Evolutionary conservation across 495 filamentous ascomycete species (phyloP).

Genomic region (Chlorociboria aeruginascens): DNA sequence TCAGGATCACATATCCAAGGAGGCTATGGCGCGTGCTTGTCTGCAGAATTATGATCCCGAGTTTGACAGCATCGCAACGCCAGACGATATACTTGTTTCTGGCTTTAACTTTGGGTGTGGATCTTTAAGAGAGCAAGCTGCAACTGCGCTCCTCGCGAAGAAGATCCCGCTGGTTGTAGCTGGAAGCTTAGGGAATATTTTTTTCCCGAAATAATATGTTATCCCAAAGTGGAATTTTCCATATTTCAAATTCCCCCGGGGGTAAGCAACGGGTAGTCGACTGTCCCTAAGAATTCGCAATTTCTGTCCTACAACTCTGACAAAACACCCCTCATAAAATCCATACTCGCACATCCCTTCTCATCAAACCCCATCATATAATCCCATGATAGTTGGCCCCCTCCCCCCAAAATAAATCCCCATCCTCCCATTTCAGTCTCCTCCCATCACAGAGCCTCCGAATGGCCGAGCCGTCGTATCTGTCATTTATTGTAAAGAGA

Average conservation of each 20-base stretch:
- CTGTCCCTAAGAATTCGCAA: no score
- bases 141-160: conserved; percentile 74
- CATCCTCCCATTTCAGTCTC: neutral
- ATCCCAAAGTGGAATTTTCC: no score
- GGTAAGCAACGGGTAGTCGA: no score
- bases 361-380: neutral
- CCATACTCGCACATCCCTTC: no score
- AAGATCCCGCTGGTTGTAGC: conserved; percentile 70
- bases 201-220: no score
- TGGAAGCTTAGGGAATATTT: conserved; percentile 81
- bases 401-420: no score
- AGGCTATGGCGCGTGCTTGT: conserved; percentile 72
- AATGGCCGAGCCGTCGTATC: neutral
- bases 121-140: conserved; percentile 69
- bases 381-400: neutral
- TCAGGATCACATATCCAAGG: conserved; percentile 61
- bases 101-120: conserved; percentile 89
- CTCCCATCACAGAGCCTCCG: neutral
- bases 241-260: no score
- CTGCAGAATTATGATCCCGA: conserved; percentile 78
- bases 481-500: conserved; percentile 4
- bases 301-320: no score
- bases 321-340: no score
- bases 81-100: conserved; percentile 65
- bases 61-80: conserved; percentile 45